Conservation (phyloP, 495 filamentous ascomycete genomes). For the Aspergillus wentii region DNA sequence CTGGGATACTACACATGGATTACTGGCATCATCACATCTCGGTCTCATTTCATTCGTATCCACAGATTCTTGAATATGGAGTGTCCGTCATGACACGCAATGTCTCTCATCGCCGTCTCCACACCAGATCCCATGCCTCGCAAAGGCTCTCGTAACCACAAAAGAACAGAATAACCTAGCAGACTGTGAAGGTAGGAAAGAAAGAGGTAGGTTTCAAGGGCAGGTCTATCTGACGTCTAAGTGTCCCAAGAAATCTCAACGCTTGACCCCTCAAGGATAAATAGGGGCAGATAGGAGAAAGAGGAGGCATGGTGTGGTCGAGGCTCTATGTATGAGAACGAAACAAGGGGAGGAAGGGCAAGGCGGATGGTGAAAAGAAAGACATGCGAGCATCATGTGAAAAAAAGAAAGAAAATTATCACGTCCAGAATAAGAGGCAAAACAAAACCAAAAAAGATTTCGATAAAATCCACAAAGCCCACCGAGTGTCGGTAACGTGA, state of each 20-base stretch:
- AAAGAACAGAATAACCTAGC: not conserved
- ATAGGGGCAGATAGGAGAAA: not conserved
- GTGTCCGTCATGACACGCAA: no score
- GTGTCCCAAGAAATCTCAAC: not conserved
- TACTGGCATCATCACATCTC: no score
- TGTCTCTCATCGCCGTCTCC: not conserved
- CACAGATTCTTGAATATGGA: no score
- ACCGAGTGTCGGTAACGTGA: no score
- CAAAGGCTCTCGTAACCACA: conserved; percentile 3
- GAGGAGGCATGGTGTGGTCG: not conserved
- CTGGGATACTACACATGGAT: no score
- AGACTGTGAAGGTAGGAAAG: not conserved
- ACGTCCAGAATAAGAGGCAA: no score
- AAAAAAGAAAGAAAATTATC: conserved; percentile 3
- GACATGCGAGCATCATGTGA: no score
- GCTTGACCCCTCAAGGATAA: not conserved
- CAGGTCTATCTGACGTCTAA: not conserved
- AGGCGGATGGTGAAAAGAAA: not conserved
- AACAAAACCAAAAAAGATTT: no score
- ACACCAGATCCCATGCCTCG: conserved; percentile 7
- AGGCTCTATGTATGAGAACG: conserved; percentile 9
- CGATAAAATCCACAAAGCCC: no score
- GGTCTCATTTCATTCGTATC: conserved; percentile 6
- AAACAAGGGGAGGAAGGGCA: conserved; percentile 1
- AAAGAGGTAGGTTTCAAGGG: not conserved